phyloP scores from a whole-genome alignment of 148 eudicot genomes.

The Rhododendron mucronatum region DNA sequence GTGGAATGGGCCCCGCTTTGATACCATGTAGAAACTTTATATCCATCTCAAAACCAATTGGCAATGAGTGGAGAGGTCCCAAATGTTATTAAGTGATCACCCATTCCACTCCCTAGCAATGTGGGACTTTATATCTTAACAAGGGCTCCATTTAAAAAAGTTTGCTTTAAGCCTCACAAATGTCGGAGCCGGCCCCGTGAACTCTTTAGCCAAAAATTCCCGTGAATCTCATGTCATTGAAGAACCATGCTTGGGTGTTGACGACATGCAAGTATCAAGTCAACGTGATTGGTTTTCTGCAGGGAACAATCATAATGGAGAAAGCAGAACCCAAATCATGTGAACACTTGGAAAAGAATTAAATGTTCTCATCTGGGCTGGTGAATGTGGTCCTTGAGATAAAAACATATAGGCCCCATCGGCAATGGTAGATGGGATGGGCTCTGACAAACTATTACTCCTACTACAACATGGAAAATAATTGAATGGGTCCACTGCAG shows the following conservation, averaged over 20 bases:
- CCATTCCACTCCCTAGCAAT: no score
- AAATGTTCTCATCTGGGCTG: conserved; percentile 5
- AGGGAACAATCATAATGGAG: not conserved
- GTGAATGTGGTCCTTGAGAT: not conserved
- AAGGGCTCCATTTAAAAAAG: no score
- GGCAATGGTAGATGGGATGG: not conserved
- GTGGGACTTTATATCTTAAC: no score
- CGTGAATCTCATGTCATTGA: not conserved
- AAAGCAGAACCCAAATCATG: not conserved
- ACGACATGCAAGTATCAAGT: not conserved
- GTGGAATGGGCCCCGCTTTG: no score
- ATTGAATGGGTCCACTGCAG: not conserved
- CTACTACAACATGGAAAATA: not conserved
- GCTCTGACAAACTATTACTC: not conserved
- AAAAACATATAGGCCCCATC: not conserved
- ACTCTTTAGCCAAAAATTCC: not conserved
- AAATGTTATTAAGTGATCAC: no score
- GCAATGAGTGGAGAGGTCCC: no score
- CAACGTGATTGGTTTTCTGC: not conserved
- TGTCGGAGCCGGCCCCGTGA: no score
- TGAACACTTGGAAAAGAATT: not conserved
- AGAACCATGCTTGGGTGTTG: not conserved
- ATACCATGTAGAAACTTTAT: no score
- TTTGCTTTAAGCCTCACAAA: no score
- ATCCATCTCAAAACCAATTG: no score